Evolutionary conservation across 75 land plant genomes (phyloP), one percentile per base, ranked within the genome.

Genomic region (Isoetes taiwanensis): DNA sequence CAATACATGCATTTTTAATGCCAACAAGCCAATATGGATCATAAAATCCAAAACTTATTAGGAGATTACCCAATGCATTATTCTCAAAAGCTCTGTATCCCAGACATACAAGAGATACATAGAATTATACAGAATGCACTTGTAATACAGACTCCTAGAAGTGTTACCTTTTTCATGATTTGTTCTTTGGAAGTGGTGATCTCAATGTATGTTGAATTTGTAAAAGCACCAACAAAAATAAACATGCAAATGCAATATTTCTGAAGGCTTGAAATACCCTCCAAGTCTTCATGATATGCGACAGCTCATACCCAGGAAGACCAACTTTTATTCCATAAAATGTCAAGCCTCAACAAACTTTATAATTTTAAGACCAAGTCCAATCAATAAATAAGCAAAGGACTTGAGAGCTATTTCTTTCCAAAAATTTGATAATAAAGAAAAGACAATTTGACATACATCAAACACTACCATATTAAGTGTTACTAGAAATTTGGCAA

Each of bases 181-280:
- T 9, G 12, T 9, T 14, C 14, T 37, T 14, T 14, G 12, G 12
- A 9, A 9, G 9, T 14, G 9, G 12, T 14, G 39, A 14, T 37
- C 14, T 37, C 9, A 37, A 9, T 14, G 39, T 37, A 14, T 37
- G 12, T 14, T 37, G 39, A n/a, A n/a, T n/a, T n/a, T n/a, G n/a
- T n/a, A n/a, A n/a, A n/a, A n/a, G 72, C 52, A 73, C 64, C 0
- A 53, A 63, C 1, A 72, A 63, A 57, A 34, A 73, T 27, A 67
- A 32, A 28, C 68, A 74, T 8, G 76, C 76, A 41, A 74, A 74
- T 17, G 76, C 76, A 21, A 74, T 67, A 56, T 74, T 39, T 29
- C 76, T 72, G 33, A 74, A 31, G 0, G 76, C 35, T 40, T 69
- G 76, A 39, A 74, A 66, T 0, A 43, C 37, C 6, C 43, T 43